phyloP scores from a whole-genome alignment of 2,329 filamentous ascomycete genomes.

The Graphilbum fragrans region DNA sequence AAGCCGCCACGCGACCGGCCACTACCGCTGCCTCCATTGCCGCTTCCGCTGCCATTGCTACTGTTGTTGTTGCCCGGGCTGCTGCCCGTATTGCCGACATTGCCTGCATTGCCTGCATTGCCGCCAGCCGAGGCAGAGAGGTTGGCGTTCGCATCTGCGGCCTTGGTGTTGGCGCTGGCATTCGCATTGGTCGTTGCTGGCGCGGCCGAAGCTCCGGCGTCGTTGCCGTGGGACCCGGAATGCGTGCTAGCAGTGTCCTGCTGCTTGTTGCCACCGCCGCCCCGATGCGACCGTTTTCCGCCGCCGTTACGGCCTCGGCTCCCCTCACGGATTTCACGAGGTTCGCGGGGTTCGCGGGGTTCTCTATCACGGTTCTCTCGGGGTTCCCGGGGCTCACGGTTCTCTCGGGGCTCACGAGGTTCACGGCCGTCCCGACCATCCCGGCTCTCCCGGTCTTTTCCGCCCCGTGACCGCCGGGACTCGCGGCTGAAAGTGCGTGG shows the following conservation, averaged over 20 bases:
- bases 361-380: background rate
- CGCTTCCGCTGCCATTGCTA: background rate
- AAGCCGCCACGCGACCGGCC: background rate
- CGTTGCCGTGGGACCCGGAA: conserved; percentile 8
- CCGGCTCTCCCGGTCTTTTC: background rate
- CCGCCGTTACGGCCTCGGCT: background rate
- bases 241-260: conserved; percentile 6
- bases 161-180: background rate
- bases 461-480: background rate
- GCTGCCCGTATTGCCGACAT: too few relatives aligned
- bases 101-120: too few relatives aligned
- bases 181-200: background rate
- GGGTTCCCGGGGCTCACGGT: background rate
- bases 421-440: background rate
- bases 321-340: background rate
- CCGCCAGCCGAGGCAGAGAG: background rate
- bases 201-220: background rate
- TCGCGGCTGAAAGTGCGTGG: conserved; percentile 4
- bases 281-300: background rate
- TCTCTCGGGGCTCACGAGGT: background rate
- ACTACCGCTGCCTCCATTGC: background rate
- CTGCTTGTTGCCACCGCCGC: conserved; percentile 3
- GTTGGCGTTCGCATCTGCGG: background rate
- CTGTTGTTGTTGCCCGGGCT: too few relatives aligned
- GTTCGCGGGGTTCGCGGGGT: background rate